Evolutionary conservation across 2,329 filamentous ascomycete species (phyloP), one percentile per base, ranked within the genome.

Genomic region (Ascochyta viciae-villosae): DNA sequence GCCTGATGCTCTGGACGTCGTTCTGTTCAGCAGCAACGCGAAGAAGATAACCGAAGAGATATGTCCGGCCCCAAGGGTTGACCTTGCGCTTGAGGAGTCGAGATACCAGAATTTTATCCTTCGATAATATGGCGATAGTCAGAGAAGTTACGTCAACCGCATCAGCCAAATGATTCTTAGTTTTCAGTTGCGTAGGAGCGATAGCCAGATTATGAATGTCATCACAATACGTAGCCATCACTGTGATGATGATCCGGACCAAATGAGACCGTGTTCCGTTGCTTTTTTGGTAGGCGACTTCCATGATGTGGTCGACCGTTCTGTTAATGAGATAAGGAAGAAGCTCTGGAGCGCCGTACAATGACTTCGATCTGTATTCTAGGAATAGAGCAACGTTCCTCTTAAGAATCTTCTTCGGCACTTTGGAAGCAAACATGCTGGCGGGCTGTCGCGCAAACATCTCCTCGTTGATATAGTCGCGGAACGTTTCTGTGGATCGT

Each of bases 341-440:
- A 9, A 50, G 26, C 3, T 27, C 24, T 2, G 39, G 40, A 13
- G 45, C 52, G n/a, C 40, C 45, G 26, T 45, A 5, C 8, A 40
- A n/a, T 9, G 27, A 29, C 9, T 8, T 29, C 15, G n/a, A 7
- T 13, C 52, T 24, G 24, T 41, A 37, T 7, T 34, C 16, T 3
- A 56, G n/a, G 37, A 45, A 46, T 3, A 33, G 23, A 8, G 41
- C 40, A 10, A 50, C 15, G n/a, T 56, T 50, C 37, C n/a, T 51
- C 29, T 27, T 2, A 13, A 56, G 40, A 13, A 56, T 9, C 29
- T 19, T 50, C 27, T 37, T 53, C 4, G 19, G 27, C n/a, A 27
- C n/a, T 10, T n/a, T 5, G 2, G 22, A 19, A 9, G 16, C 34
- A 16, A 52, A 46, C 3, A 16, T 29, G 42, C 10, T 24, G 27